phyloP scores from a whole-genome alignment of 257 asterid genomes.

The Petrea volubilis region DNA sequence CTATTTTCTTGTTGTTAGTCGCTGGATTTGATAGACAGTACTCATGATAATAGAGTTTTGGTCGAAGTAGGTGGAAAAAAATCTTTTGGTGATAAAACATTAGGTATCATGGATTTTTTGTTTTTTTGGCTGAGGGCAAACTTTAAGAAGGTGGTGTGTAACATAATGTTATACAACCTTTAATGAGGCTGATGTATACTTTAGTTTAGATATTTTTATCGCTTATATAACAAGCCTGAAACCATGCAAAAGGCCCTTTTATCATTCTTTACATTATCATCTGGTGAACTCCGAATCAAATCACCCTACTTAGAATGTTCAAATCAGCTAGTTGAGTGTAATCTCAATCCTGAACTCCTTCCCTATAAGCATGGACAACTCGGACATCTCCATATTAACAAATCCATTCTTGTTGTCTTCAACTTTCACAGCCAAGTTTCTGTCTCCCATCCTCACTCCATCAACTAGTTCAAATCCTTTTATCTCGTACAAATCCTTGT shows the following conservation, averaged over 20 bases:
- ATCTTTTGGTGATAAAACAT: too few species aligned
- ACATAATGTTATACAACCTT: too few species aligned
- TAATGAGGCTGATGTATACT: too few species aligned
- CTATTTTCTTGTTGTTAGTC: too few species aligned
- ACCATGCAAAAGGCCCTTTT: not conserved
- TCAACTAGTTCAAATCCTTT: conserved; percentile 22
- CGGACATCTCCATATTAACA: conserved; percentile 31
- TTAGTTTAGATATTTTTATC: too few species aligned
- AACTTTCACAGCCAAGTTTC: not conserved
- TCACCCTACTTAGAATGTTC: conserved; percentile 44
- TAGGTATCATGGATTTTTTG: too few species aligned
- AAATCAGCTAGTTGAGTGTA: conserved; percentile 32
- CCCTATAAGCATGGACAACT: conserved; percentile 32
- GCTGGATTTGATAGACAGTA: too few species aligned
- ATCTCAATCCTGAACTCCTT: conserved; percentile 38
- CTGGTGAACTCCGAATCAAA: too few species aligned
- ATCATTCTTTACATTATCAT: too few species aligned
- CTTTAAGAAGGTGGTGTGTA: not conserved
- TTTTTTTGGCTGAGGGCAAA: not conserved
- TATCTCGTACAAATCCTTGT: conserved; percentile 9
- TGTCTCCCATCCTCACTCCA: conserved; percentile 11
- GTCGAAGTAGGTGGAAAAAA: too few species aligned
- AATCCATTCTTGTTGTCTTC: conserved; percentile 26
- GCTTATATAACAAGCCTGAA: not conserved
- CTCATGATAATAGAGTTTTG: too few species aligned